Evolutionary conservation across 352 stramenopile genomes (phyloP).

Genomic region (Lagenidium giganteum): DNA sequence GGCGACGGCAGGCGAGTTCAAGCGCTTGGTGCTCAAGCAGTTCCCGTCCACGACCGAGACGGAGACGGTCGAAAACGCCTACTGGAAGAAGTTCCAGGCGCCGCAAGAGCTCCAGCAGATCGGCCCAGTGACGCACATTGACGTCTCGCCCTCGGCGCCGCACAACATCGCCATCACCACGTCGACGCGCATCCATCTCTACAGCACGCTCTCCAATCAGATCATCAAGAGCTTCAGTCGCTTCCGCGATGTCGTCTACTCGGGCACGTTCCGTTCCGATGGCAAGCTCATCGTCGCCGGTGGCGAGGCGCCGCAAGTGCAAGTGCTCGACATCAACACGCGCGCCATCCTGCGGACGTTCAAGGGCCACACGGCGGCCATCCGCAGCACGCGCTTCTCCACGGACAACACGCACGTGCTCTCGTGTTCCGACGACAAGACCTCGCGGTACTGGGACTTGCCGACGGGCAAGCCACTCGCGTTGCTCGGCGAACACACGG

Average conservation of each 20-base stretch:
- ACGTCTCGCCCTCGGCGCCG: slow-evolving; percentile 71
- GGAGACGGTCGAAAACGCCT: slow-evolving; percentile 74
- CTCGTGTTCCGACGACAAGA: slow-evolving; percentile 89
- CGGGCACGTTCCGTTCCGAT: slow-evolving; percentile 80
- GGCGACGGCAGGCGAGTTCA: slow-evolving; percentile 77
- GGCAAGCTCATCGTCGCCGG: slow-evolving; percentile 85
- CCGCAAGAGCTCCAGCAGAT: slow-evolving; percentile 82
- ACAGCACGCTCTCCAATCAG: slow-evolving; percentile 77
- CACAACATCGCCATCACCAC: slow-evolving; percentile 85
- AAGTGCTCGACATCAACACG: slow-evolving; percentile 84
- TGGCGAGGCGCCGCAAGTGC: slow-evolving; percentile 64
- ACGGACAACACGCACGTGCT: slow-evolving; percentile 84
- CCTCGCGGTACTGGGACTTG: slow-evolving; percentile 84
- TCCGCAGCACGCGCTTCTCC: slow-evolving; percentile 78
- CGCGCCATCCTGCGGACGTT: slow-evolving; percentile 83
- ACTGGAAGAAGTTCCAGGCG: slow-evolving; percentile 87
- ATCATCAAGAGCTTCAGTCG: slow-evolving; percentile 87
- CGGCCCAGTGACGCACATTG: slow-evolving; percentile 80
- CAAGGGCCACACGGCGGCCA: slow-evolving; percentile 76
- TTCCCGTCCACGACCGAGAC: slow-evolving; percentile 76
- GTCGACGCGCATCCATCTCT: slow-evolving; percentile 83
- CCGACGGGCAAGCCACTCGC: slow-evolving; percentile 74
- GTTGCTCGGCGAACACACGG: slow-evolving; percentile 76
- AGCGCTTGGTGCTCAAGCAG: slow-evolving; percentile 84
- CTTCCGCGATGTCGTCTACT: slow-evolving; percentile 86